phyloP scores from a whole-genome alignment of 495 filamentous ascomycete species.

The Tuber aestivum region DNA sequence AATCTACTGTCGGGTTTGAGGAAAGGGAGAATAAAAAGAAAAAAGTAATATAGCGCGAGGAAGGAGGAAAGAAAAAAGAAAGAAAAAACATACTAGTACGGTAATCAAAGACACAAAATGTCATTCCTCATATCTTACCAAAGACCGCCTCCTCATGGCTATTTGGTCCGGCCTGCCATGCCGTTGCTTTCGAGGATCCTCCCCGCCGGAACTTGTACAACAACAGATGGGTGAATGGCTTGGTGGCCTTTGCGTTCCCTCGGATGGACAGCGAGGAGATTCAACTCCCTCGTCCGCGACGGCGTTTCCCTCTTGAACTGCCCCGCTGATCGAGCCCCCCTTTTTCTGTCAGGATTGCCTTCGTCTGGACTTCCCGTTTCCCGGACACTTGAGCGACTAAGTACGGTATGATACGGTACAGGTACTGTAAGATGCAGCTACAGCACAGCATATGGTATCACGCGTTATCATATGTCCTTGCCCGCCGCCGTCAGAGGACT shows the following conservation, averaged over 20 bases:
- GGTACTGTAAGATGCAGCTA: not conserved
- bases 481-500: not conserved
- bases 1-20: conserved; percentile 8
- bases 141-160: not conserved
- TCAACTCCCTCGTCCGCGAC: not conserved
- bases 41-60: not conserved
- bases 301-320: not conserved
- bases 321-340: not conserved
- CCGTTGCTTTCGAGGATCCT: not conserved
- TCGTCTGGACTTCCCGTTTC: conserved; percentile 4
- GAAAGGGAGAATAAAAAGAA: not conserved
- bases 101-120: not conserved
- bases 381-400: not conserved
- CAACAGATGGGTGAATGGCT: not conserved
- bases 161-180: not conserved
- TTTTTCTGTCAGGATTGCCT: not conserved
- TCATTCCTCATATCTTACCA: conserved; percentile 1
- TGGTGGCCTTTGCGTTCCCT: not conserved
- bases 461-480: not conserved
- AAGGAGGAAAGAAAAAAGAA: not conserved
- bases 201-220: not conserved
- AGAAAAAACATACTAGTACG: not conserved
- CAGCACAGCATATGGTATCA: not conserved
- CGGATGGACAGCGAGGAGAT: not conserved
- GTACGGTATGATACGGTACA: not conserved